Evolutionary conservation across 352 stramenopile species (phyloP).

Genomic region (Pythium sp.): DNA sequence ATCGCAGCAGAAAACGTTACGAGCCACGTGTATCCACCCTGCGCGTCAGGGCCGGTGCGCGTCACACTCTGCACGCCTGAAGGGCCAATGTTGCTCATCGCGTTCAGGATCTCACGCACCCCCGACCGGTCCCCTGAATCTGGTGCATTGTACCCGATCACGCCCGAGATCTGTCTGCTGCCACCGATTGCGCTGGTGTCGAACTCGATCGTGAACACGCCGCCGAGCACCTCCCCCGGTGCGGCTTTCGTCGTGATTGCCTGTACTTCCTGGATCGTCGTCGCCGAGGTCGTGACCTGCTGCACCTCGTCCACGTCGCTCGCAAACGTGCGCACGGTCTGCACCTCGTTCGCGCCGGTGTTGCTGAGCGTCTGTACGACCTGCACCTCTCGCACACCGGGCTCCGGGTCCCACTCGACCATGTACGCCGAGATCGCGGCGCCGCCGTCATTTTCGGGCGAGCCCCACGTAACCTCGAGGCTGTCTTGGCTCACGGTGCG

Average conservation of each 20-base stretch:
- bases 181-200: conserved; percentile 86
- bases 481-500: conserved; percentile 69
- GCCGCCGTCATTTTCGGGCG: conserved; percentile 69
- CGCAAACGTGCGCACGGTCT: conserved; percentile 88
- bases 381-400: conserved; percentile 88
- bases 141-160: conserved; percentile 85
- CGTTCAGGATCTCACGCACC: conserved; percentile 71
- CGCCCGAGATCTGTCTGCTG: conserved; percentile 88
- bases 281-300: conserved; percentile 76
- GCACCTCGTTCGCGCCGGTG: conserved; percentile 92
- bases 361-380: conserved; percentile 74
- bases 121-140: conserved; percentile 43
- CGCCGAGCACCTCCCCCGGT: conserved; percentile 75
- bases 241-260: conserved; percentile 87
- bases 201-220: conserved; percentile 90
- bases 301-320: conserved; percentile 89
- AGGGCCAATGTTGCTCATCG: conserved; percentile 75
- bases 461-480: conserved; percentile 69
- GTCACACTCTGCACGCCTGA: conserved; percentile 55
- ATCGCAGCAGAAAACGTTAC: conserved; percentile 79
- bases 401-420: conserved; percentile 92
- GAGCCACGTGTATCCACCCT: conserved; percentile 92
- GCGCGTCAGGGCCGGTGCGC: conserved; percentile 59
- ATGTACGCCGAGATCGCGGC: conserved; percentile 71
- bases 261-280: conserved; percentile 58